Conservation (phyloP, 164 flowering plant species). For the Liriodendron chinense region DNA sequence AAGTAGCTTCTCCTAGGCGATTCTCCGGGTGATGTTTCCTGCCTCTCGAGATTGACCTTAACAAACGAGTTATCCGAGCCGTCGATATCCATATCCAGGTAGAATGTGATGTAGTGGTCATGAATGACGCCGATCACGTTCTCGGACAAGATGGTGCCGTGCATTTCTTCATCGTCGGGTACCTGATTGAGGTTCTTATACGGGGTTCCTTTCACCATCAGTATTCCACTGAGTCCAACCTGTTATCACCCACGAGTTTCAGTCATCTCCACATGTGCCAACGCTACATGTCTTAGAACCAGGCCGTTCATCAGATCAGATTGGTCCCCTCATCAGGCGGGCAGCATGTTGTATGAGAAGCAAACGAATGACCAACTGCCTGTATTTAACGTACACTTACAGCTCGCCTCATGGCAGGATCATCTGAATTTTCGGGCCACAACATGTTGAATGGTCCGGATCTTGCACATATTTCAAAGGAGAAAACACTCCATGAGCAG, state of each 20-base stretch:
- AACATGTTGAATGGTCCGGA: no score
- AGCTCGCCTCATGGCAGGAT: no score
- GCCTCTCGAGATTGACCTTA: conserved; percentile 47
- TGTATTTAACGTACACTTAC: no score
- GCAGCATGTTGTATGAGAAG: no score
- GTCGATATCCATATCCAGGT: conserved; percentile 69
- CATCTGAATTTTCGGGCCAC: no score
- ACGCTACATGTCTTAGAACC: no score
- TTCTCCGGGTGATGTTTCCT: conserved; percentile 36
- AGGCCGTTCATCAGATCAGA: no score
- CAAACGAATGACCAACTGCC: no score
- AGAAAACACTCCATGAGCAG: no score
- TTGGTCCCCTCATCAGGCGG: no score
- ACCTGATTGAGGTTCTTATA: conserved; percentile 33
- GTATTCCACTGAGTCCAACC: conserved; percentile 60
- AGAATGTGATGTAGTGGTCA: conserved; percentile 59
- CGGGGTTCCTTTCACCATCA: conserved; percentile 46
- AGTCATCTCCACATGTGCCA: not conserved
- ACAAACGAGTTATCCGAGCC: conserved; percentile 72
- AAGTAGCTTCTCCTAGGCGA: conserved; percentile 77
- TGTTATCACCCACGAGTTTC: conserved; percentile 11
- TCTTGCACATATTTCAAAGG: no score
- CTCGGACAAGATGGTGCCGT: conserved; percentile 52
- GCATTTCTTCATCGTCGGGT: conserved; percentile 24
- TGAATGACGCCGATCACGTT: conserved; percentile 56